Conservation (phyloP, 2,329 filamentous ascomycete genomes). For the Pseudocercospora pini-densiflorae region DNA sequence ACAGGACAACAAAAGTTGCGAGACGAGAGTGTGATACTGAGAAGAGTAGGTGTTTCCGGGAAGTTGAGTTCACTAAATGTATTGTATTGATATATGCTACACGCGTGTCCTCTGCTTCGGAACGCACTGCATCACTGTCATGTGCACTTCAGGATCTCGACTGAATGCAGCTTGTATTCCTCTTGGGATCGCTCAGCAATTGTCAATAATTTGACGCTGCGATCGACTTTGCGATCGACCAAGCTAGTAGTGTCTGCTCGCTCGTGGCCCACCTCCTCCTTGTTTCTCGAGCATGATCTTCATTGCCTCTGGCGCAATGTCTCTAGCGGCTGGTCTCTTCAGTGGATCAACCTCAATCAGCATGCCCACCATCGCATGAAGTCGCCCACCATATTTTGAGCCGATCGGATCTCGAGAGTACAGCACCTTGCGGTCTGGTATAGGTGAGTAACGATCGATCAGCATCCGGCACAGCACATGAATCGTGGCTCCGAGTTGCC, state of each 20-base stretch:
- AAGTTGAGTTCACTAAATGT: too few relatives aligned
- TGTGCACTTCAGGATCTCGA: too few relatives aligned
- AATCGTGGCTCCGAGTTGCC: constrained; percentile 22
- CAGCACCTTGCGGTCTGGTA: not conserved
- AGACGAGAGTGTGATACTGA: too few relatives aligned
- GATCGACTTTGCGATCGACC: too few relatives aligned
- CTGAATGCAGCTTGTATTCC: too few relatives aligned
- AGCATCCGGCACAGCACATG: constrained; percentile 16
- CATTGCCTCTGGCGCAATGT: constrained; percentile 12
- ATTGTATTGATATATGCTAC: too few relatives aligned
- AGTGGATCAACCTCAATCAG: constrained; percentile 8
- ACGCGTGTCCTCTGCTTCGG: too few relatives aligned
- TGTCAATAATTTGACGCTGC: too few relatives aligned
- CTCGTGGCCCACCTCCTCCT: not conserved
- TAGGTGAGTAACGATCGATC: not conserved
- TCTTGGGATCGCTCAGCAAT: too few relatives aligned
- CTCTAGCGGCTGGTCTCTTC: constrained; percentile 19
- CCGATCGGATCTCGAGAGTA: constrained; percentile 10
- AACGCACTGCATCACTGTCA: too few relatives aligned
- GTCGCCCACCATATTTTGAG: constrained; percentile 6
- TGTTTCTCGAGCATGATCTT: constrained; percentile 4
- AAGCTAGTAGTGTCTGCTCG: not conserved
- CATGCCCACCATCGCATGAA: constrained; percentile 15
- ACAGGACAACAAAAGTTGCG: not conserved
- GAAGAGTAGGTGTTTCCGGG: too few relatives aligned